Evolutionary conservation across 345 rosid genomes (phyloP), one percentile per base, ranked within the genome.

Genomic region (Ailanthus altissimus): DNA sequence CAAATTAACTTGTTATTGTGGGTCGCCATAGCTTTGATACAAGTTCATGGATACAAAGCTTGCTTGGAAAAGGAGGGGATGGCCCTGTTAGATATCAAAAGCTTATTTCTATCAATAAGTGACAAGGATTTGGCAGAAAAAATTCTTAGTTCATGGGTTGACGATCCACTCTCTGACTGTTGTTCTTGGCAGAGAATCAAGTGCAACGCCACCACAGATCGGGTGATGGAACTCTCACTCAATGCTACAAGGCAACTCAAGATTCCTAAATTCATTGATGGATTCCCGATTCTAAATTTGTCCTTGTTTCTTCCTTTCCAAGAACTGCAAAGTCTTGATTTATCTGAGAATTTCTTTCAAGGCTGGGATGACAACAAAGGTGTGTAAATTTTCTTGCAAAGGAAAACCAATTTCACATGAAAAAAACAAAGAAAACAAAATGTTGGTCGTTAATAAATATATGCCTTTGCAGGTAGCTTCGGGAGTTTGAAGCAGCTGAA

Each of bases 61-160:
- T 43, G 70, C 36, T 66, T 21, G 54, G 61, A 75, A 8, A 69
- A 70, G 49, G 81, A 84, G 67, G 81, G 69, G 9, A 23, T 0
- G 12, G 81, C 73, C 6, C 70, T 84, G 18, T 32, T 79, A 28
- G 75, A 79, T 47, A 57, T 79, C 74, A 81, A 73, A 64, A 58
- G 50, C 0, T 69, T 77, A 42, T 28, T 77, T 5, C 0, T 10
- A 77, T 70, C 75, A 13, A 12, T 50, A 1, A 40, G 54, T 61
- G 70, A 23, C 25, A 12, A 15, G 32, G 23, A 20, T 8, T 11
- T 20, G 60, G 10, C 16, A n/a, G 71, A 62, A 4, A 3, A 32
- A 5, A 74, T n/a, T 51, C 58, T 78, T 42, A 47, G 0, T 28
- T 50, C 77, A 51, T 78, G 81, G 81, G 73, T 73, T 65, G 60